A percentile compares a stretch with the other conserved stretches of the same genome.
phyloP scores from a whole-genome alignment of 1,139 yeast species.

The Scheffersomyces stambukii region DNA sequence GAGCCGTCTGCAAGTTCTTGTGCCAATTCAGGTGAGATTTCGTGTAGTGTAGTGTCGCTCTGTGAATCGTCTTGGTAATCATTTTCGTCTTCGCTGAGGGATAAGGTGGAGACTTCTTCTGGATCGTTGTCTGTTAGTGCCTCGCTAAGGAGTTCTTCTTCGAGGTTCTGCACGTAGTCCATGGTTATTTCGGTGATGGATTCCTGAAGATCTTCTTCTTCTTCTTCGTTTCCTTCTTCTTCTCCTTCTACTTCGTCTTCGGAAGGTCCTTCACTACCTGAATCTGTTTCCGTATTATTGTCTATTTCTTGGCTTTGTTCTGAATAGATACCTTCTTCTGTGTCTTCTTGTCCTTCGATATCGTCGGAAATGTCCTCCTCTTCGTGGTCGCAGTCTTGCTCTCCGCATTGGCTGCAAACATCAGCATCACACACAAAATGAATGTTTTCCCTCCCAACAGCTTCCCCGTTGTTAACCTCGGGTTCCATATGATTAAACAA shows the following conservation, averaged over 20 bases:
- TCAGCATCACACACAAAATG: conserved; percentile 70
- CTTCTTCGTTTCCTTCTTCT: conserved; percentile 1
- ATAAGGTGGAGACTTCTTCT: conserved; percentile 16
- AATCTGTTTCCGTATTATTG: too few species aligned
- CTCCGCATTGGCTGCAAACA: conserved; percentile 76
- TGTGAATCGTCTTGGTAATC: conserved; percentile 12
- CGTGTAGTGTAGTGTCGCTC: conserved; percentile 16
- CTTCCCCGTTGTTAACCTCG: conserved; percentile 12
- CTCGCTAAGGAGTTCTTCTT: conserved; percentile 20
- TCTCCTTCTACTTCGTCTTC: conserved; percentile 11
- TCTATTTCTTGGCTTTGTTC: conserved; percentile 8
- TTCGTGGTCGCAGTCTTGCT: conserved; percentile 50
- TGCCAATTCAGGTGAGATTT: too few species aligned
- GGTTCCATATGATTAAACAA: conserved; percentile 70
- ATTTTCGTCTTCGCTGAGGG: conserved; percentile 21
- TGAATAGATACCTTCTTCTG: conserved; percentile 4
- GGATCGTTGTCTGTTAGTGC: conserved; percentile 29
- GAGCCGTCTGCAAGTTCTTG: conserved; percentile 31
- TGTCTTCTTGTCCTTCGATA: conserved; percentile 11
- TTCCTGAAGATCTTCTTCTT: conserved; percentile 6
- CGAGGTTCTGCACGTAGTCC: conserved; percentile 32
- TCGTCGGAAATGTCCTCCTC: conserved; percentile 22
- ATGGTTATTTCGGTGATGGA: conserved; percentile 26
- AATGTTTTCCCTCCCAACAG: conserved; percentile 49
- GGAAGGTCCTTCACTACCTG: too few species aligned